These are phyloP conservation scores for Mycena kentingensis DNA, from an alignment of 768 basidiomycete species.

Conservation along the genomic window DNA sequence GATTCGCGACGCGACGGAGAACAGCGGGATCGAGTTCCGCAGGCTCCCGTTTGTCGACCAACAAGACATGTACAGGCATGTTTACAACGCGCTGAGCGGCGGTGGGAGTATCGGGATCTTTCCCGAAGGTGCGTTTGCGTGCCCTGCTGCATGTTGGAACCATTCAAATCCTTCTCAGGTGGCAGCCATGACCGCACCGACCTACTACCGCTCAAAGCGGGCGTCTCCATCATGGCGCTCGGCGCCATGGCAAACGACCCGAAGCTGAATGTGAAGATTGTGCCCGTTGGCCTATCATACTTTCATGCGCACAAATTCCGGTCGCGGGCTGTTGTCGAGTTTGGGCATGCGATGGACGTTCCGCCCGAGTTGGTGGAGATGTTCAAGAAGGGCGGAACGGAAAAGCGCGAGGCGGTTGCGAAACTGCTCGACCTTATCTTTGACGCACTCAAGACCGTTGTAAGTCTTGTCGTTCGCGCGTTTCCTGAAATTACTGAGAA, in stretches of 20 bases:
- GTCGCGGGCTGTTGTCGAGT: conserved; percentile 96
- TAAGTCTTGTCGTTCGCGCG: too few species aligned
- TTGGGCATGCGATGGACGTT: conserved; percentile 90
- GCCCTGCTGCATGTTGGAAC: not conserved
- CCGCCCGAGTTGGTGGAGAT: conserved; percentile 84
- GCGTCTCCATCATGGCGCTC: conserved; percentile 96
- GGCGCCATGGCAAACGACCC: conserved; percentile 96
- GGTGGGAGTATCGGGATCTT: conserved; percentile 96
- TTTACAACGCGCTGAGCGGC: conserved; percentile 82
- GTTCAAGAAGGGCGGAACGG: conserved; percentile 86
- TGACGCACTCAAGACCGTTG: conserved; percentile 91
- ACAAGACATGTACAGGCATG: conserved; percentile 90
- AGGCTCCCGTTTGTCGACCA: conserved; percentile 89
- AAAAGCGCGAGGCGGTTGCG: conserved; percentile 88
- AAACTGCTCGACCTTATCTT: conserved; percentile 91
- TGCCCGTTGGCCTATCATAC: conserved; percentile 78
- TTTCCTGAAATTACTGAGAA: too few species aligned
- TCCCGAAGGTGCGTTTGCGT: conserved; percentile 75
- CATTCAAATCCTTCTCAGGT: conserved; percentile 47
- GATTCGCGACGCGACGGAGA: conserved; percentile 55
- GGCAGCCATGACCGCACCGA: conserved; percentile 98
- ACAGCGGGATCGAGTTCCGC: conserved; percentile 79
- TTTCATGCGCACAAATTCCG: conserved; percentile 87
- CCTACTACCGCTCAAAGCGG: conserved; percentile 94
- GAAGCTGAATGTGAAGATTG: conserved; percentile 84